Percentiles rank a stretch among this genome's conserved stretches.
Conservation (phyloP, 2,329 filamentous ascomycete genomes). For the Paracamarosporium sp. region DNA sequence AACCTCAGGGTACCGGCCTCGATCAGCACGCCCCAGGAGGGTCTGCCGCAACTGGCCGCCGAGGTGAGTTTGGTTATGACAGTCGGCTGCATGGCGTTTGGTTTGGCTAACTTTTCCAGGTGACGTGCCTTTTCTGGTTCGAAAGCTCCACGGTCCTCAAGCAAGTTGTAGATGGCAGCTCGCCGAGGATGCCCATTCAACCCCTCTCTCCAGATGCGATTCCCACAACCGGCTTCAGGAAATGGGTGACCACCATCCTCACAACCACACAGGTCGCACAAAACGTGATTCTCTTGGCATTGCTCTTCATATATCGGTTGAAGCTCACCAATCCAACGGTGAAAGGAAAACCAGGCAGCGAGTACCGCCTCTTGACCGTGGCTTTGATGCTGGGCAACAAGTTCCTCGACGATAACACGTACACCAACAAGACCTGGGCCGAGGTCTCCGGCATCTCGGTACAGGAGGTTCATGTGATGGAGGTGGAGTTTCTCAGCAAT, state of each 20-base stretch:
- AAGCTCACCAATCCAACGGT: constrained; percentile 90
- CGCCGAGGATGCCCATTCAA: constrained; percentile 52
- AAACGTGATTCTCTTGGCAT: constrained; percentile 88
- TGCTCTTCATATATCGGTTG: constrained; percentile 91
- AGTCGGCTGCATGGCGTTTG: background rate
- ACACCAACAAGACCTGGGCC: constrained; percentile 99
- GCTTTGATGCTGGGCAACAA: constrained; percentile 98
- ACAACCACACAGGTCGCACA: constrained; percentile 95
- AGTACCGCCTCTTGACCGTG: constrained; percentile 90
- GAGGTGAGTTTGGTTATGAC: constrained; percentile 36
- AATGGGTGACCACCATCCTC: constrained; percentile 91
- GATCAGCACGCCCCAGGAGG: constrained; percentile 48
- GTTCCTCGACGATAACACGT: constrained; percentile 98
- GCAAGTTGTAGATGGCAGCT: constrained; percentile 69
- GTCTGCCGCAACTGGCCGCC: constrained; percentile 48
- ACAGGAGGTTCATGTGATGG: constrained; percentile 97
- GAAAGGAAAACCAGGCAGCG: constrained; percentile 89
- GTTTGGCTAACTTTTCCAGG: constrained; percentile 57
- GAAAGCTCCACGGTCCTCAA: constrained; percentile 83
- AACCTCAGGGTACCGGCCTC: constrained; percentile 45
- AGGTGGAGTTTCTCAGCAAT: constrained; percentile 99
- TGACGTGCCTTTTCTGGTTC: constrained; percentile 98
- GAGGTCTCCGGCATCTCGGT: constrained; percentile 95
- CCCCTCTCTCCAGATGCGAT: constrained; percentile 74
- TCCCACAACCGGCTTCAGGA: constrained; percentile 80